Evolutionary conservation across 2,329 filamentous ascomycete species (phyloP), one percentile per base, ranked within the genome.

Genomic region (Diaporthe sp.): DNA sequence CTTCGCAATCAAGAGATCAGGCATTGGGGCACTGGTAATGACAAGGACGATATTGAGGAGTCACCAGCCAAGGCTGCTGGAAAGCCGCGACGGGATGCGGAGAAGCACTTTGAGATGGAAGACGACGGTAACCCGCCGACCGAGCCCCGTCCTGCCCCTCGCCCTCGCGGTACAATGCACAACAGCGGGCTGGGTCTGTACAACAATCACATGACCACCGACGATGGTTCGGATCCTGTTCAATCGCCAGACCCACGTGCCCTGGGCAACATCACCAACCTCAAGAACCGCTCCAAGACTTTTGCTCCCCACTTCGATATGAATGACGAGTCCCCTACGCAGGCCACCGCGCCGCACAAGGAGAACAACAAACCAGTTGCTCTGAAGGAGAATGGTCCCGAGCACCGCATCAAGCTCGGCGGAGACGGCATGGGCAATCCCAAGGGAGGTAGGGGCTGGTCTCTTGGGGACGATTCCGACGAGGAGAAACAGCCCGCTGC

Each of bases 61-160:
- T 92, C 91, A 12, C 90, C 92, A 10, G 87, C 88, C 58, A 90
- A 89, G 73, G 88, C 91, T 19, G 87, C 90, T 51, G 86, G 89
- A 79, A 94, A 94, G 82, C 89, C 94, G 51, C 94, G 96, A 76
- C 94, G 92, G 57, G 94, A 97, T 80, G 93, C 94, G 25, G 92
- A 96, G 81, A 86, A 92, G 1, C 95, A 98, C 84, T 98, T 98
- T 81, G 92, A 97, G 77, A 90, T 98, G 80, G 88, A 91, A 72
- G 96, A 98, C 81, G 92, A 96, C 74, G 92, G 91, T 67, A 89
- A 89, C 46, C 90, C 90, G 68, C 85, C 87, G 22, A 88, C 86
- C 10, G 87, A 89, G 73, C 85, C 86, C 58, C 87, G 87, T 70
- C 80, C 83, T 65, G 81, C 84, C 69, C 84, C 83, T 67, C 86